phyloP scores from a whole-genome alignment of 208 protist genomes.

The Trypanosoma caninum region DNA sequence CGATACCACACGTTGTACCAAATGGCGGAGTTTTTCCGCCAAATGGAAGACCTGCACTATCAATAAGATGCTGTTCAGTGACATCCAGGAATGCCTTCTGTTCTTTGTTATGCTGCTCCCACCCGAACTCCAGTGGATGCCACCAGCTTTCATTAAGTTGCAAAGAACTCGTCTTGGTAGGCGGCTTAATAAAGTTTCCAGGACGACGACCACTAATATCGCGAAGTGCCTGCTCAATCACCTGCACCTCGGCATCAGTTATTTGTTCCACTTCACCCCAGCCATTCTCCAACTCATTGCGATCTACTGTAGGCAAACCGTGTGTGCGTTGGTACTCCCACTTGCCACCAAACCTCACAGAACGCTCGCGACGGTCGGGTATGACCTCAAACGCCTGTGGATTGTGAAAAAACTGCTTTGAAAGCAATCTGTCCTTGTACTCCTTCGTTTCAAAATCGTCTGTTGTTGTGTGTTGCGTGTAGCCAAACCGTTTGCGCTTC shows the following conservation, averaged over 20 bases:
- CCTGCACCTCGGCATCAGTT: conserved; percentile 59
- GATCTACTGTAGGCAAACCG: conserved; percentile 84
- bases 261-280: conserved; percentile 65
- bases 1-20: conserved; percentile 81
- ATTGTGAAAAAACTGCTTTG: conserved; percentile 81
- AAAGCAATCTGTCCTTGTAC: conserved; percentile 82
- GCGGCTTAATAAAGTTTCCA: conserved; percentile 85
- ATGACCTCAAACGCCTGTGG: conserved; percentile 85
- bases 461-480: conserved; percentile 82
- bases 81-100: conserved; percentile 58
- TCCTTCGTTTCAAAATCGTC: conserved; percentile 92
- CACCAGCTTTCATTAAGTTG: conserved; percentile 85
- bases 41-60: conserved; percentile 66
- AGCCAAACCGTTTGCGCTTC: conserved; percentile 83
- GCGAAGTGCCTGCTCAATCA: conserved; percentile 85
- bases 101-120: conserved; percentile 78
- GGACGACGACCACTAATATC: conserved; percentile 86
- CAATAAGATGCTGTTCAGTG: conserved; percentile 68
- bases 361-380: conserved; percentile 62
- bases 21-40: conserved; percentile 72
- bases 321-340: conserved; percentile 73
- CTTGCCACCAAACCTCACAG: conserved; percentile 73
- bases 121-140: conserved; percentile 68
- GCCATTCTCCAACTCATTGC: conserved; percentile 82
- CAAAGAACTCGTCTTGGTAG: conserved; percentile 57